These are phyloP conservation scores for Russula sp. DNA, from an alignment of 768 basidiomycete genomes.

Conservation along the genomic window DNA sequence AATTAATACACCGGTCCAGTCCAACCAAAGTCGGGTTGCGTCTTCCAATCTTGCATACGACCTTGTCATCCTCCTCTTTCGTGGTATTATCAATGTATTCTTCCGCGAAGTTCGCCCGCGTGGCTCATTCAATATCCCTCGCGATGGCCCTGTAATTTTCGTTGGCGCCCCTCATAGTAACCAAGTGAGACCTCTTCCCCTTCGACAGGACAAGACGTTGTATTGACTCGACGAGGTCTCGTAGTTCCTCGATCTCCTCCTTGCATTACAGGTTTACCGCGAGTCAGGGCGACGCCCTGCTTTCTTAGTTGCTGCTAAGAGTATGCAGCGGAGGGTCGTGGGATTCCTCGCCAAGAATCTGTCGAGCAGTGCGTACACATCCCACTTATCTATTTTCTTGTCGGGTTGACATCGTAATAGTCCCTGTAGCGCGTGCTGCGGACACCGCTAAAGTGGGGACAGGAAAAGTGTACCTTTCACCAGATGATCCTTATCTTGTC, in stretches of 20 bases:
- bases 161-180: slow-evolving; percentile 92
- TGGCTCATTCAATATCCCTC: slow-evolving; percentile 90
- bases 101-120: slow-evolving; percentile 92
- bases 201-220: background rate
- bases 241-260: slow-evolving; percentile 87
- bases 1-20: background rate
- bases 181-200: slow-evolving; percentile 43
- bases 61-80: slow-evolving; percentile 75
- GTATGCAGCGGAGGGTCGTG: slow-evolving; percentile 70
- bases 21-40: background rate
- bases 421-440: slow-evolving; percentile 88
- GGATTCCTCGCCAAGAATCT: slow-evolving; percentile 72
- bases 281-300: slow-evolving; percentile 76
- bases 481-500: slow-evolving; percentile 70
- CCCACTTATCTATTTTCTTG: background rate
- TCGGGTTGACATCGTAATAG: slow-evolving; percentile 33
- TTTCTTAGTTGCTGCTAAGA: slow-evolving; percentile 83
- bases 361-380: slow-evolving; percentile 65
- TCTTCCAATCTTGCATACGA: slow-evolving; percentile 45
- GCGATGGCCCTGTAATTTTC: slow-evolving; percentile 85
- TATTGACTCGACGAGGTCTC: slow-evolving; percentile 1
- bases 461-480: slow-evolving; percentile 65
- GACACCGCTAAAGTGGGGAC: slow-evolving; percentile 74
- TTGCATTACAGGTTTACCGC: slow-evolving; percentile 75
- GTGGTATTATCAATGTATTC: slow-evolving; percentile 81